Conservation (phyloP, 345 rosid species). For the Schrenkiella parvula region DNA sequence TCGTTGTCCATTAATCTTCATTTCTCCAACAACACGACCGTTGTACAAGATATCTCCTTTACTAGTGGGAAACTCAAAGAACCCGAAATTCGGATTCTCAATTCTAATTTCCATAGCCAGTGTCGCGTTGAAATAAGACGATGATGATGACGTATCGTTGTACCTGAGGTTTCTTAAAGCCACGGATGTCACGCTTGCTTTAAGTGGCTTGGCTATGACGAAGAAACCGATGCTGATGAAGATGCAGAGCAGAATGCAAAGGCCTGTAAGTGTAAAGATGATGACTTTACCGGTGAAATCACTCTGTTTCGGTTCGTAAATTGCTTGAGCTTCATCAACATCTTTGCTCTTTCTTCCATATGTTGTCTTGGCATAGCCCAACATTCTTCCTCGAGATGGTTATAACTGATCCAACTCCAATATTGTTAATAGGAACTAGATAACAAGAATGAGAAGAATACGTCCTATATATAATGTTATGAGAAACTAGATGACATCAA, state of each 20-base stretch:
- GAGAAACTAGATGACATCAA: background rate
- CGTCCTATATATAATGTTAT: background rate
- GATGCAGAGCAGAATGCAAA: slow-evolving; percentile 22
- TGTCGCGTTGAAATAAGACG: slow-evolving; percentile 32
- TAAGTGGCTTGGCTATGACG: slow-evolving; percentile 25
- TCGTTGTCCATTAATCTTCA: slow-evolving; percentile 25
- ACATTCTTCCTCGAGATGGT: slow-evolving; percentile 1
- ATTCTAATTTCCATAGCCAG: slow-evolving; percentile 15
- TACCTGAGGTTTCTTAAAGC: slow-evolving; percentile 24
- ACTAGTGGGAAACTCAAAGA: slow-evolving; percentile 23
- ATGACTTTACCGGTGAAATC: slow-evolving; percentile 9
- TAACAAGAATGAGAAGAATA: background rate
- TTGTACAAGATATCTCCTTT: slow-evolving; percentile 26
- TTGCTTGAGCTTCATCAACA: slow-evolving; percentile 3
- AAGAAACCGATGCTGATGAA: slow-evolving; percentile 29
- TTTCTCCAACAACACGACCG: slow-evolving; percentile 25
- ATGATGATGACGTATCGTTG: background rate
- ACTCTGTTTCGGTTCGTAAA: background rate
- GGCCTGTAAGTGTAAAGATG: slow-evolving; percentile 23
- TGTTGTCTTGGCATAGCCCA: slow-evolving; percentile 1
- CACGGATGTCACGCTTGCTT: slow-evolving; percentile 21
- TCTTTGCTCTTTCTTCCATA: slow-evolving; percentile 22
- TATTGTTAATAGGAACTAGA: background rate
- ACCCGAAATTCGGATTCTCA: slow-evolving; percentile 22
- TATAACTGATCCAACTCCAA: background rate